phyloP scores from a whole-genome alignment of 192 early-diverging fungal genomes.

The Dissophora ornata region DNA sequence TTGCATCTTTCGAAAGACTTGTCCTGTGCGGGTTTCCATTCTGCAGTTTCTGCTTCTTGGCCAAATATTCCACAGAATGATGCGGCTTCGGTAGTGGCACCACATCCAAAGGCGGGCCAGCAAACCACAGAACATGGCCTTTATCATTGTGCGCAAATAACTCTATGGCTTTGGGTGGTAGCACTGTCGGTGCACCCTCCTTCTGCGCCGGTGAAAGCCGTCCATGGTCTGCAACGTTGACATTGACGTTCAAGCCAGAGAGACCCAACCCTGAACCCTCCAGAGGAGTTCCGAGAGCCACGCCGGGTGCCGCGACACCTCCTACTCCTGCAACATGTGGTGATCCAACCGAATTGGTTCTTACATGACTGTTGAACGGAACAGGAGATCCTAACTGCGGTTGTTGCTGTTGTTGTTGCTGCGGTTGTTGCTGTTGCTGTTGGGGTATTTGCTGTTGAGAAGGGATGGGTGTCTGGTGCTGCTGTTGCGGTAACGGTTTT shows the following conservation, averaged over 20 bases:
- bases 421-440: slow-evolving; percentile 12
- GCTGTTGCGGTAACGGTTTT: slow-evolving; percentile 12
- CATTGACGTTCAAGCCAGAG: slow-evolving; percentile 16
- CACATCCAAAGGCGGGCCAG: slow-evolving; percentile 56
- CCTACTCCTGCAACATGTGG: not conserved
- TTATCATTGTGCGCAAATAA: slow-evolving; percentile 50
- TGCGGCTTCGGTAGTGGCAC: slow-evolving; percentile 45
- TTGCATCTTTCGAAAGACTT: not conserved
- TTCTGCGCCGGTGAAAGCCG: slow-evolving; percentile 25
- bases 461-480: slow-evolving; percentile 3
- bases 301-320: not conserved
- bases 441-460: slow-evolving; percentile 1
- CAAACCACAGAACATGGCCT: slow-evolving; percentile 56
- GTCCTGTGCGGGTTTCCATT: not conserved
- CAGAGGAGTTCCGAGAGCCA: slow-evolving; percentile 2
- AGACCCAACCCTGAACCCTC: slow-evolving; percentile 23
- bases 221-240: slow-evolving; percentile 36
- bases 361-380: slow-evolving; percentile 26
- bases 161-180: slow-evolving; percentile 24
- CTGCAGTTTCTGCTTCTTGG: slow-evolving; percentile 15
- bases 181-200: slow-evolving; percentile 2
- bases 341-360: slow-evolving; percentile 38
- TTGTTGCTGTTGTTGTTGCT: slow-evolving; percentile 6
- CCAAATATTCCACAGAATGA: slow-evolving; percentile 55
- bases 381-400: slow-evolving; percentile 28